Base-by-base conservation (phyloP, 164 flowering plant genomes). In the Vitis rupestris region DNA sequence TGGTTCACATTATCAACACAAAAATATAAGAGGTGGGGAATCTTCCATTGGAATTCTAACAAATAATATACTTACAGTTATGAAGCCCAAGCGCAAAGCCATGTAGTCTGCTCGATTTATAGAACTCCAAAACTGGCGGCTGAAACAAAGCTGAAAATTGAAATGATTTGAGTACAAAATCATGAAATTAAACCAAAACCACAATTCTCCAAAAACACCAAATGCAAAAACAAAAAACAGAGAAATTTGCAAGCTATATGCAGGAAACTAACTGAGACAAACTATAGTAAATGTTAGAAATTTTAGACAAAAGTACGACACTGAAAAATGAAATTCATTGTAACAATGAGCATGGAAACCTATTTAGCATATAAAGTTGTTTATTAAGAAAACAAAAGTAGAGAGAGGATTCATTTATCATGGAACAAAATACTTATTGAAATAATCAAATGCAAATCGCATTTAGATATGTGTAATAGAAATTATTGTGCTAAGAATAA, bases 51-150 rank as follows among this genome's bases (percentile, higher is more conserved):
- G 44, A 37, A 37, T 37, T 3, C 7, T 37, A 37, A 31, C 50
- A 9, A 14, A 63, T 12, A 71, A 49, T 15, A 51, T 50, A 78
- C 91, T 77, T 82, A 91, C 97, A 59, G 86, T 87, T 29, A 93
- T 84, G 73, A 93, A 93, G 48, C 96, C 97, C 61, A 81, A 73
- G 49, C 97, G 90, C 74, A 93, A 75, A 70, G 96, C 97, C 88
- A 84, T 84, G 76, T 91, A 93, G 71, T 93, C 97, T 23, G 93
- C 84, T 80, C 79, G 83, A 65, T 73, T 83, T 66, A 93, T 85
- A 23, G 98, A 93, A 74, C 87, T 86, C 91, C 95, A 87, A 66
- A 91, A 87, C 70, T 91, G 98, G 44, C 93, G 91, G 69, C 81
- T 78, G 84, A 94, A 91, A 75, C 94, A 91, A 72, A 90, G 90